Percentiles rank a stretch among this genome's conserved stretches.
Conservation (phyloP, 305 asterid genomes). For the Solanum aculeatissimum region DNA sequence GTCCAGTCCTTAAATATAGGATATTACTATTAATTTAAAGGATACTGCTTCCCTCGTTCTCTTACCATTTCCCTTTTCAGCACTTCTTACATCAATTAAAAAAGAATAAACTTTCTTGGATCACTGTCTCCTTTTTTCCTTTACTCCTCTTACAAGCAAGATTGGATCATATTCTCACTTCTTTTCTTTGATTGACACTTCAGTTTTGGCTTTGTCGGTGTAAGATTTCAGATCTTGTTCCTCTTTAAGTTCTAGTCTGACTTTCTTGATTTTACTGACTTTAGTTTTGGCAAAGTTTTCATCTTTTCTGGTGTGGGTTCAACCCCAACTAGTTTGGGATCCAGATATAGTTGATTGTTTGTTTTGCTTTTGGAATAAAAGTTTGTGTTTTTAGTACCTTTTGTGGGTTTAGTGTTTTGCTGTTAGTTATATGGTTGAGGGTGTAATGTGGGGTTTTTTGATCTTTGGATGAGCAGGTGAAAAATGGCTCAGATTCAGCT, state of each 20-base stretch:
- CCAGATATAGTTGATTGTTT: neutral
- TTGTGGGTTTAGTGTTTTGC: neutral
- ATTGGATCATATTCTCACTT: neutral
- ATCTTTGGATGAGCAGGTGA: neutral
- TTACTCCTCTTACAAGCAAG: neutral
- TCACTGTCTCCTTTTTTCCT: neutral
- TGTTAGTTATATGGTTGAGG: neutral
- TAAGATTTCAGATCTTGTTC: neutral
- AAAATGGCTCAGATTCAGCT: constrained; percentile 56
- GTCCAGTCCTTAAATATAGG: neutral
- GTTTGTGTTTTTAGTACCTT: neutral
- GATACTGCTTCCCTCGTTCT: neutral
- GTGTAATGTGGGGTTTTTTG: neutral
- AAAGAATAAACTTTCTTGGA: neutral
- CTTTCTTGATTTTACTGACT: neutral
- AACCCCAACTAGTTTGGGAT: neutral
- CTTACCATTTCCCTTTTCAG: neutral
- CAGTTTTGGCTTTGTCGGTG: neutral
- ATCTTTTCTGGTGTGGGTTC: neutral
- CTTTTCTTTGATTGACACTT: neutral
- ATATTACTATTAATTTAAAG: neutral
- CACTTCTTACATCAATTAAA: neutral
- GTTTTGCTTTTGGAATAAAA: neutral
- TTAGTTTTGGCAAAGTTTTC: neutral
- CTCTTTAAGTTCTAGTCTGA: neutral